Conservation (phyloP, 331 rosid species). For the Malus hybrid region DNA sequence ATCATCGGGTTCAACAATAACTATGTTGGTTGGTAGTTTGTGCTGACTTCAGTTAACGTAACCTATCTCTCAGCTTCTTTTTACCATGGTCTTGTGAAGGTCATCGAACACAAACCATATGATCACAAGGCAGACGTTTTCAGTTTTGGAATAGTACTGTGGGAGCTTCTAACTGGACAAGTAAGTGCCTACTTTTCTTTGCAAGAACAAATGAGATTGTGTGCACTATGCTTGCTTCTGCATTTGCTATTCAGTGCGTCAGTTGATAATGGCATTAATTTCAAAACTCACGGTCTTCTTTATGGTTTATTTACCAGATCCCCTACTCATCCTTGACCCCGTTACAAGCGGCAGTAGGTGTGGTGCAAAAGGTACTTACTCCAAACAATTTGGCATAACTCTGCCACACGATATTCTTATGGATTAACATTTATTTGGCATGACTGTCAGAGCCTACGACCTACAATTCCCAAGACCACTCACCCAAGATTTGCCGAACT, state of each 20-base stretch:
- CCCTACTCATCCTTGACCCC: conserved; percentile 87
- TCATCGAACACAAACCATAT: conserved; percentile 97
- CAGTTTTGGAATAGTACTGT: conserved; percentile 87
- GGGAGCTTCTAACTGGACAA: conserved; percentile 98
- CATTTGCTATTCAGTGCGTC: neutral
- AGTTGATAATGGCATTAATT: neutral
- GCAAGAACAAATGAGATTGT: neutral
- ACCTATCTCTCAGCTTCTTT: conserved; percentile 8
- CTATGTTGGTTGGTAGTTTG: neutral
- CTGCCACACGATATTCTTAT: neutral
- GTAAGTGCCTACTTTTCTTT: conserved; percentile 37
- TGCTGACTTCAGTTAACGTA: neutral
- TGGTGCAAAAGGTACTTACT: conserved; percentile 82
- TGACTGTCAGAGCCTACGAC: conserved; percentile 64
- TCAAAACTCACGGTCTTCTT: conserved; percentile 7
- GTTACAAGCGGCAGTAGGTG: conserved; percentile 99
- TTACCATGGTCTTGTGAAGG: conserved; percentile 39
- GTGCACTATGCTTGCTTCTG: neutral
- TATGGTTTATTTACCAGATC: conserved; percentile 43
- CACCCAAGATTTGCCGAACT: conserved; percentile 66
- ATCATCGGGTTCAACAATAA: neutral
- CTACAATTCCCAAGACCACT: conserved; percentile 67
- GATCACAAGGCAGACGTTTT: conserved; percentile 93
- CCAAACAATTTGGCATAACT: conserved; percentile 6
- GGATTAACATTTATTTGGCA: conserved; percentile 10